Conservation (phyloP, 2,329 filamentous ascomycete genomes). For the Calonectria henricotiae region DNA sequence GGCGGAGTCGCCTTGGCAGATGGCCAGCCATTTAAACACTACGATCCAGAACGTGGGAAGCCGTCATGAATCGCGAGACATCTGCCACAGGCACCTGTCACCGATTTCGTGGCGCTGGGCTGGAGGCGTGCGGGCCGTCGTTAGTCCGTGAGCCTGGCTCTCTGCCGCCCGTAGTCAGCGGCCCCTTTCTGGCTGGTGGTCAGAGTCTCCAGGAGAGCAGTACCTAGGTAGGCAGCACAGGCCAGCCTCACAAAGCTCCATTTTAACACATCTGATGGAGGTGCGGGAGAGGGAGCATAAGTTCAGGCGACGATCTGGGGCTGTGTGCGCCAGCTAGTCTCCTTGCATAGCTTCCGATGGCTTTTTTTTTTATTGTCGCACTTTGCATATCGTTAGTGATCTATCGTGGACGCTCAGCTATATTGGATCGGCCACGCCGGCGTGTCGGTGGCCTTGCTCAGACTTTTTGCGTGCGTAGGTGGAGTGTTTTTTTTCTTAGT, state of each 20-base stretch:
- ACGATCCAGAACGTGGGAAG: conserved; percentile 11
- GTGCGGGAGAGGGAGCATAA: conserved; percentile 20
- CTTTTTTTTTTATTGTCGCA: neutral
- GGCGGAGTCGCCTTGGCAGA: neutral
- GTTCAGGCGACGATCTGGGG: conserved; percentile 31
- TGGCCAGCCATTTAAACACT: neutral
- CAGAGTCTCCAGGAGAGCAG: neutral
- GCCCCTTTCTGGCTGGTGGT: conserved; percentile 2
- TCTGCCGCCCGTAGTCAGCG: neutral
- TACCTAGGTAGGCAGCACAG: neutral
- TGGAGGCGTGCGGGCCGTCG: conserved; percentile 16
- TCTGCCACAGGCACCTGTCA: neutral
- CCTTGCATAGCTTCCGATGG: conserved; percentile 9
- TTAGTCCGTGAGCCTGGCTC: conserved; percentile 13
- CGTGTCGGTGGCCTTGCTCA: conserved; percentile 7
- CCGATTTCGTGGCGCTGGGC: neutral
- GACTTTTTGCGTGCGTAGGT: neutral
- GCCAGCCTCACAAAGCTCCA: conserved; percentile 23
- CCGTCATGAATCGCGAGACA: conserved; percentile 1
- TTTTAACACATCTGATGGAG: conserved; percentile 24
- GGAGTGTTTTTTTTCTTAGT: conserved; percentile 3
- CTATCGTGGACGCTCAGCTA: conserved; percentile 23
- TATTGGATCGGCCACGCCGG: conserved; percentile 27
- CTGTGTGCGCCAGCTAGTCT: conserved; percentile 12
- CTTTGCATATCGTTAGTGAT: conserved; percentile 13